Conservation (phyloP, 1,284 basidiomycete genomes). For the Phlebopus sp. region DNA sequence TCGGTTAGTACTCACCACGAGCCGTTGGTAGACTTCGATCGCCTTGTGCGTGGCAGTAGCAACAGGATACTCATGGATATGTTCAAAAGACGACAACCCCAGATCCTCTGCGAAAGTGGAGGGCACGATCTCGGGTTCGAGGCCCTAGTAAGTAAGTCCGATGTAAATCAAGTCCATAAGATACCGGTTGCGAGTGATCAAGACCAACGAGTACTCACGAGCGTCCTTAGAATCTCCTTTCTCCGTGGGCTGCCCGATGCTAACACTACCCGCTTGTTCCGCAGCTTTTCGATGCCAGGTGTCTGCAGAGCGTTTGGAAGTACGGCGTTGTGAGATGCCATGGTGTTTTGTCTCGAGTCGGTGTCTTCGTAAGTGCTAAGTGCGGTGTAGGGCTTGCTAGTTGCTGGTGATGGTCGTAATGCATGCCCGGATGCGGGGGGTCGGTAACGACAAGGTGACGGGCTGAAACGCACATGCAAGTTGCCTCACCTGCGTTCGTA, state of each 20-base stretch:
- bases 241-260: slow-evolving; percentile 86
- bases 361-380: no score
- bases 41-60: slow-evolving; percentile 92
- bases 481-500: no score
- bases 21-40: slow-evolving; percentile 86
- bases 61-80: slow-evolving; percentile 90
- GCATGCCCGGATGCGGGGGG: neutral
- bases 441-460: no score
- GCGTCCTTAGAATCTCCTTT: slow-evolving; percentile 78
- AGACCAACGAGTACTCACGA: slow-evolving; percentile 45
- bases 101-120: slow-evolving; percentile 89
- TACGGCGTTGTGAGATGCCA: slow-evolving; percentile 37
- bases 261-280: slow-evolving; percentile 74
- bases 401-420: neutral
- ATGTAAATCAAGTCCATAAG: slow-evolving; percentile 4
- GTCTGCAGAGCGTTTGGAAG: slow-evolving; percentile 70
- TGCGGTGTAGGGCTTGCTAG: neutral
- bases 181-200: slow-evolving; percentile 1
- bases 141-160: no score
- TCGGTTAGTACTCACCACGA: slow-evolving; percentile 62
- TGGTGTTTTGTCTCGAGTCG: slow-evolving; percentile 3
- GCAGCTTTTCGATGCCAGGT: slow-evolving; percentile 70
- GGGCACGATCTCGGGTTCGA: slow-evolving; percentile 84
- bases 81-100: slow-evolving; percentile 63
- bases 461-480: no score